Evolutionary conservation across 495 filamentous ascomycete species (phyloP), one percentile per base, ranked within the genome.

Genomic region (Talaromyces trachyspermus): DNA sequence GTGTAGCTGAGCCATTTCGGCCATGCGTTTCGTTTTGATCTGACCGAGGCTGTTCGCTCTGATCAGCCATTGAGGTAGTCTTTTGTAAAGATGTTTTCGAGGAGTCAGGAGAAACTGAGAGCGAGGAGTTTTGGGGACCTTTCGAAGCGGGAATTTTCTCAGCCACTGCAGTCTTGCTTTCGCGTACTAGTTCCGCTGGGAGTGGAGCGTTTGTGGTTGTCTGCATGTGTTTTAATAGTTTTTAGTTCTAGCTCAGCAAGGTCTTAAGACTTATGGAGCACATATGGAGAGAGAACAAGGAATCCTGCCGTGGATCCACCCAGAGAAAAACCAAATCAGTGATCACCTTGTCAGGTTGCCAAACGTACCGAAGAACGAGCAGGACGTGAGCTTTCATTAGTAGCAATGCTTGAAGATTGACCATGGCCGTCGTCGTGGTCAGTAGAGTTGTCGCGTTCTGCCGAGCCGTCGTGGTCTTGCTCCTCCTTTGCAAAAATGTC

Each of bases 401-500:
- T n/a, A n/a, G n/a, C n/a, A n/a, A n/a, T n/a, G n/a, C n/a, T n/a
- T n/a, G n/a, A n/a, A n/a, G n/a, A n/a, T n/a, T n/a, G n/a, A n/a
- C n/a, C n/a, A n/a, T n/a, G n/a, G n/a, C n/a, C n/a, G n/a, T n/a
- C n/a, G n/a, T n/a, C n/a, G 12, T 26, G 20, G 6, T 15, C 10
- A 18, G 20, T 36, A 12, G 10, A 15, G 14, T 14, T 26, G 26
- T 48, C 36, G 39, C 45, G 45, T 40, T 49, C 39, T 35, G 26
- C 40, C 29, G 46, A 46, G 46, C 22, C 27, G 38, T 49, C 51
- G 24, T 22, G 14, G 2, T 40, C 23, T 27, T 40, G 20, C 27
- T 33, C 11, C 18, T 32, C 15, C 22, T 20, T 42, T 15, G 27
- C 15, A 53, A 54, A 70, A 41, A 51, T 55, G 56, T 72, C 68